phyloP scores from a whole-genome alignment of 176 grass and related monocot species.

The Cenchrus fungigraminus region DNA sequence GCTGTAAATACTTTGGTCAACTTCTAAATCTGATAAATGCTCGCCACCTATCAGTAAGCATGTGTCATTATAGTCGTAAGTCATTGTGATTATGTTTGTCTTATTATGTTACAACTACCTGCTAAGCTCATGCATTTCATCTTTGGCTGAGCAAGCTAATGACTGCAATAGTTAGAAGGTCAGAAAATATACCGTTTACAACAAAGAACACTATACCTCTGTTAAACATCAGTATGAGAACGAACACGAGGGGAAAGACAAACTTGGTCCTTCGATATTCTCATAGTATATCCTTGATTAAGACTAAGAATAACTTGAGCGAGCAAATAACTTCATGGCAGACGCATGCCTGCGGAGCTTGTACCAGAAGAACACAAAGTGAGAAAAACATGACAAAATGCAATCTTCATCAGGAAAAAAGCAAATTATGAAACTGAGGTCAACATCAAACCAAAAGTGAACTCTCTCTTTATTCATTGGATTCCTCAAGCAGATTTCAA shows the following conservation, averaged over 20 bases:
- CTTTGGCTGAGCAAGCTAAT: background rate
- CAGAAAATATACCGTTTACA: background rate
- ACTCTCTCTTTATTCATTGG: conserved; percentile 50
- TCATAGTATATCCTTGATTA: conserved; percentile 30
- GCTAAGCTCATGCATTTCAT: conserved; percentile 1
- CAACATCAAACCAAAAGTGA: conserved; percentile 55
- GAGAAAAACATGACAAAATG: conserved; percentile 53
- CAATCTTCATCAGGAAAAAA: conserved; percentile 34
- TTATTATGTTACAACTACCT: conserved; percentile 22
- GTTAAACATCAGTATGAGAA: background rate
- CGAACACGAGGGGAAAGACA: conserved; percentile 11
- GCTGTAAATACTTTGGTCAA: conserved; percentile 10
- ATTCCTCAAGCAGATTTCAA: conserved; percentile 43
- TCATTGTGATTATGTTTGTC: conserved; percentile 24
- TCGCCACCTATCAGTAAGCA: conserved; percentile 2
- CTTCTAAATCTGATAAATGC: conserved; percentile 29
- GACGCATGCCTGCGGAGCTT: conserved; percentile 41
- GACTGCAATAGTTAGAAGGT: conserved; percentile 26
- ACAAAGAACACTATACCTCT: background rate
- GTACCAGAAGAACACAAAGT: conserved; percentile 31
- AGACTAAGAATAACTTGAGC: conserved; percentile 51
- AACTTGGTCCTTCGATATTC: conserved; percentile 34
- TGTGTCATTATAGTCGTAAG: background rate
- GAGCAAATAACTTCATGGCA: conserved; percentile 48
- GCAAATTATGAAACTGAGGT: conserved; percentile 49